phyloP scores from a whole-genome alignment of 148 eudicot species.

The Heliosperma pusillum region DNA sequence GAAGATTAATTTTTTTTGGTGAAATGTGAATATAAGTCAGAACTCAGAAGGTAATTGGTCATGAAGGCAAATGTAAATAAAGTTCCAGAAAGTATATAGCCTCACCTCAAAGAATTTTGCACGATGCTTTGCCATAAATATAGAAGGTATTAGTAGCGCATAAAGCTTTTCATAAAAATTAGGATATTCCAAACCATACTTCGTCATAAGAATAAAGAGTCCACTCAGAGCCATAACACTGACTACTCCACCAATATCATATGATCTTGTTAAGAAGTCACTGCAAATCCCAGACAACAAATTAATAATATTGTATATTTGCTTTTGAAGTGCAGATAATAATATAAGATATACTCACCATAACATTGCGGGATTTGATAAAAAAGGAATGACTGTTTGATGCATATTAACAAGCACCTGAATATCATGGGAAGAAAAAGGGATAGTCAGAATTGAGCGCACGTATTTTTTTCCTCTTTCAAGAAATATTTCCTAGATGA shows the following conservation, averaged over 20 bases:
- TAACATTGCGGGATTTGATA: conserved; percentile 73
- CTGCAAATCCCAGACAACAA: conserved; percentile 45
- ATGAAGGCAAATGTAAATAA: not conserved
- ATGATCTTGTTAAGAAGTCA: conserved; percentile 94
- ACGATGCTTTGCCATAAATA: conserved; percentile 89
- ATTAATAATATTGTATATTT: conserved; percentile 7
- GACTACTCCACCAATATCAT: conserved; percentile 91
- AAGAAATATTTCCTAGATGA: not conserved
- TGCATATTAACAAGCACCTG: conserved; percentile 87
- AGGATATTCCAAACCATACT: conserved; percentile 77
- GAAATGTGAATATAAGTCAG: too few species aligned
- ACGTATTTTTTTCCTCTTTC: not conserved
- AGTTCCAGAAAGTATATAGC: conserved; percentile 10
- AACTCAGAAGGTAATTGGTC: not conserved
- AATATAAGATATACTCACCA: conserved; percentile 39
- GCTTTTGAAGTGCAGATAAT: not conserved
- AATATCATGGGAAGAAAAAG: not conserved
- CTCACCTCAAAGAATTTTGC: conserved; percentile 87
- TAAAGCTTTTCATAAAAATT: conserved; percentile 90
- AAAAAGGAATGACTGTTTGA: conserved; percentile 71
- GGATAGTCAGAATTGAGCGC: not conserved
- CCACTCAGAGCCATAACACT: conserved; percentile 97
- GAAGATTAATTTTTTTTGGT: too few species aligned
- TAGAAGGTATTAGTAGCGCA: conserved; percentile 73
- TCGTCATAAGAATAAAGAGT: conserved; percentile 82